Base-by-base conservation (phyloP, 208 protist genomes). In the Acanthamoeba lenticulata region DNA sequence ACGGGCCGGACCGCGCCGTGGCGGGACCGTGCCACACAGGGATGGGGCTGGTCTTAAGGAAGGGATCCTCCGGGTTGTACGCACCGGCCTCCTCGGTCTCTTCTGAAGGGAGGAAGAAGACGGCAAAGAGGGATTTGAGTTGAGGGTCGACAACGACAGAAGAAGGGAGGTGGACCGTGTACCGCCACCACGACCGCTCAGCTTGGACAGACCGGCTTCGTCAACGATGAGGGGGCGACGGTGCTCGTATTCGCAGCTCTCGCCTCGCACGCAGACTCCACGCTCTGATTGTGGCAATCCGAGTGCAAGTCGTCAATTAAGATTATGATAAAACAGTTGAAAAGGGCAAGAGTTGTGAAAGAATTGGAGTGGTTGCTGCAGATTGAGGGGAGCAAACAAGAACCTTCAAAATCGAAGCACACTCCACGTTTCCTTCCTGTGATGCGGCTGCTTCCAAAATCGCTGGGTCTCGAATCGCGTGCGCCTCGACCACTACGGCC, bases 321-420 rank as follows among this genome's bases (percentile, higher is more conserved):
- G 52, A 60, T 29, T 0, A 60, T 60, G 52, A 55, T n/a, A n/a
- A n/a, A n/a, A n/a, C n/a, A n/a, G n/a, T n/a, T n/a, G n/a, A n/a
- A n/a, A n/a, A n/a, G n/a, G n/a, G n/a, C n/a, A n/a, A n/a, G n/a
- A n/a, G n/a, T n/a, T n/a, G 3, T 3, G 19, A 77, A 77, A 77
- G 36, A 38, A 44, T 77, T 44, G 67, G 3, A 32, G 7, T n/a
- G n/a, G 5, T 32, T 34, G 9, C 42, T 19, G 67, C 24, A 67
- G 24, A 67, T 67, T 36, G 6, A 38, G 38, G 24, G 69, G 32
- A 19, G 69, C 7, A n/a, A 11, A 4, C n/a, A 44, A 9, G 27
- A n/a, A 85, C 74, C 74, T 85, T 85, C 74, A 85, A 85, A 85
- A 85, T 85, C 74, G 74, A 45, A 85, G 45, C 74, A 85, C 38